Conservation (phyloP, 768 basidiomycete species). For the Pulveroboletus sp. region DNA sequence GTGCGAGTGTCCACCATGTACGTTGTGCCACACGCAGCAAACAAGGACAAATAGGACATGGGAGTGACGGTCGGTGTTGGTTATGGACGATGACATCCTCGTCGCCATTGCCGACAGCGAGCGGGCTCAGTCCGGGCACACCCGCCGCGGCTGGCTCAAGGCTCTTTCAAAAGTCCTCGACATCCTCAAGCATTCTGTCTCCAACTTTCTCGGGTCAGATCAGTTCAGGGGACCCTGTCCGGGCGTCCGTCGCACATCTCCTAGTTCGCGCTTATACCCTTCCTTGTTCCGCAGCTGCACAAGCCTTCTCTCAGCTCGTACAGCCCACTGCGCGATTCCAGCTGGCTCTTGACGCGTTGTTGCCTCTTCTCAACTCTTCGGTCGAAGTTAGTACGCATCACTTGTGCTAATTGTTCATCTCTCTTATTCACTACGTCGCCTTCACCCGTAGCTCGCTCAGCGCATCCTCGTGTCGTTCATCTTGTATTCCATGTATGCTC, state of each 20-base stretch:
- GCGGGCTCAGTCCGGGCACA: constrained; percentile 26
- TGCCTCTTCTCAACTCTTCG: constrained; percentile 60
- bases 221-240: constrained; percentile 40
- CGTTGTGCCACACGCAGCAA: constrained; percentile 20
- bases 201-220: constrained; percentile 29
- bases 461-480: constrained; percentile 78
- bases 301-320: constrained; percentile 71
- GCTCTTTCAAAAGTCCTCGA: constrained; percentile 28
- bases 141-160: constrained; percentile 28
- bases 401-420: constrained; percentile 11
- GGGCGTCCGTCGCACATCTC: constrained; percentile 63
- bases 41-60: constrained; percentile 16
- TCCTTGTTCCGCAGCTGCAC: constrained; percentile 73
- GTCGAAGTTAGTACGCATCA: constrained; percentile 45
- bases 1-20: neutral
- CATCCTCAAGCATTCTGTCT: constrained; percentile 34
- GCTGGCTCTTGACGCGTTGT: constrained; percentile 75
- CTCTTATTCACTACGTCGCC: constrained; percentile 15
- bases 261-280: constrained; percentile 60
- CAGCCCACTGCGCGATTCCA: constrained; percentile 75
- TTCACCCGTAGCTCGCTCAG: constrained; percentile 49
- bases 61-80: constrained; percentile 8
- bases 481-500: constrained; percentile 74
- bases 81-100: constrained; percentile 33
- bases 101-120: constrained; percentile 29